Conservation (phyloP, 2,329 filamentous ascomycete genomes). For the Fusarium hostae region DNA sequence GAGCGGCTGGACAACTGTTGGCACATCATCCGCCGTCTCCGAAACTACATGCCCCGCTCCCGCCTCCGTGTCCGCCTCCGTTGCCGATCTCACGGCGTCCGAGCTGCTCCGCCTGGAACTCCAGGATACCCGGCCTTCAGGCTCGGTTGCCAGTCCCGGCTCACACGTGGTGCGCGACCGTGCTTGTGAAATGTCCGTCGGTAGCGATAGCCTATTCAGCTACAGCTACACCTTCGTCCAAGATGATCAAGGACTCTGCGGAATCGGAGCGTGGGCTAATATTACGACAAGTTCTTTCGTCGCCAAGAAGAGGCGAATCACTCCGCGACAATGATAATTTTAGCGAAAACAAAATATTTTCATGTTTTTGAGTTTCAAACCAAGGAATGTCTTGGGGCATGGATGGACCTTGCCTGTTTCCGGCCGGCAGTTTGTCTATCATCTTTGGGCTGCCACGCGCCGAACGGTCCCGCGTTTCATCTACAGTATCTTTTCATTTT, state of each 20-base stretch:
- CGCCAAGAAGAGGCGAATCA: slow-evolving; percentile 22
- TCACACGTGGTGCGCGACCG: slow-evolving; percentile 15
- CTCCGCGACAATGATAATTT: slow-evolving; percentile 22
- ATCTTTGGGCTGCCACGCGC: slow-evolving; percentile 3
- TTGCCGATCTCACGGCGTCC: slow-evolving; percentile 22
- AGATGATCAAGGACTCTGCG: slow-evolving; percentile 26
- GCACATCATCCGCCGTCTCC: slow-evolving; percentile 9
- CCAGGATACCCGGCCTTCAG: slow-evolving; percentile 18
- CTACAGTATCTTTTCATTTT: slow-evolving; percentile 7
- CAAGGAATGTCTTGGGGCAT: slow-evolving; percentile 10
- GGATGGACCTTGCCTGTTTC: slow-evolving; percentile 1
- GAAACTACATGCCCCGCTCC: slow-evolving; percentile 32
- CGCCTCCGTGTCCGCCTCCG: slow-evolving; percentile 14
- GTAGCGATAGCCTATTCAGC: slow-evolving; percentile 6
- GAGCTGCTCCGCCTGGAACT: slow-evolving; percentile 17
- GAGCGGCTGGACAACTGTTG: slow-evolving; percentile 26
- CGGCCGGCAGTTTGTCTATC: slow-evolving; percentile 9
- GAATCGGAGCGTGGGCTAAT: slow-evolving; percentile 41
- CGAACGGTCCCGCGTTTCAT: slow-evolving; percentile 28
- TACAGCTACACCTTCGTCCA: slow-evolving; percentile 6
- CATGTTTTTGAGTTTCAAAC: neutral
- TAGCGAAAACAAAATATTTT: neutral
- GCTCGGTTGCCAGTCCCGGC: slow-evolving; percentile 13
- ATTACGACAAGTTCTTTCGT: slow-evolving; percentile 13
- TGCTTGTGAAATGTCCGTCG: slow-evolving; percentile 19